Conservation (phyloP, 257 asterid species). For the Ligustrum vulgare region DNA sequence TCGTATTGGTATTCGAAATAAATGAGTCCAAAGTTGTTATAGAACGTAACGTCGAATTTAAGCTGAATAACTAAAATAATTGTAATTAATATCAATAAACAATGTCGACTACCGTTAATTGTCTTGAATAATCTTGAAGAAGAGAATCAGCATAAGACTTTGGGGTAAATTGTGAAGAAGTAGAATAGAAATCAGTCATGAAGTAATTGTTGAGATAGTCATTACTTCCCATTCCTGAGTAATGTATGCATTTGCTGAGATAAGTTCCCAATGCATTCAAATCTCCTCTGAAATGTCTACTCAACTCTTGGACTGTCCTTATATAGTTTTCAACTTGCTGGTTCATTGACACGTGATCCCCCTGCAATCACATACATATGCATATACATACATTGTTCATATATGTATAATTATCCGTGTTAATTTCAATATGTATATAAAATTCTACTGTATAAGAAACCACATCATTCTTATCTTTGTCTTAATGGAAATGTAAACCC, state of each 20-base stretch:
- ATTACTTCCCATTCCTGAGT: conserved; percentile 89
- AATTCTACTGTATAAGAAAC: too few relatives aligned
- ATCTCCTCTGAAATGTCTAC: conserved; percentile 66
- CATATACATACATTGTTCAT: neutral
- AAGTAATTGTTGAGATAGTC: conserved; percentile 90
- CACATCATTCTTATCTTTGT: too few relatives aligned
- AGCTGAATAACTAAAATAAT: neutral
- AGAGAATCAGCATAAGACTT: conserved; percentile 71
- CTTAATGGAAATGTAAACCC: neutral
- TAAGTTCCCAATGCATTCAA: conserved; percentile 44
- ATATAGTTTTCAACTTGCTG: conserved; percentile 67
- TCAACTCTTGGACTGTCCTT: conserved; percentile 52
- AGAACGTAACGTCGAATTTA: too few relatives aligned
- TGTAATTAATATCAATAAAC: neutral
- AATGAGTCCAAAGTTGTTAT: too few relatives aligned
- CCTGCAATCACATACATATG: conserved; percentile 37
- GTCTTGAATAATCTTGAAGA: conserved; percentile 63
- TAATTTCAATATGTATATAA: too few relatives aligned
- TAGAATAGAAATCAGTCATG: conserved; percentile 72
- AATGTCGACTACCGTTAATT: conserved; percentile 46
- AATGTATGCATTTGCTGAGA: conserved; percentile 67
- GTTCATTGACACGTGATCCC: conserved; percentile 75
- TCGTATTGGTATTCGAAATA: too few relatives aligned
- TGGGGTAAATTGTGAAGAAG: conserved; percentile 56
- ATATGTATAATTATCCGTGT: neutral